Evolutionary conservation across 805 yeast species (phyloP).

Genomic region (Candida maesae): DNA sequence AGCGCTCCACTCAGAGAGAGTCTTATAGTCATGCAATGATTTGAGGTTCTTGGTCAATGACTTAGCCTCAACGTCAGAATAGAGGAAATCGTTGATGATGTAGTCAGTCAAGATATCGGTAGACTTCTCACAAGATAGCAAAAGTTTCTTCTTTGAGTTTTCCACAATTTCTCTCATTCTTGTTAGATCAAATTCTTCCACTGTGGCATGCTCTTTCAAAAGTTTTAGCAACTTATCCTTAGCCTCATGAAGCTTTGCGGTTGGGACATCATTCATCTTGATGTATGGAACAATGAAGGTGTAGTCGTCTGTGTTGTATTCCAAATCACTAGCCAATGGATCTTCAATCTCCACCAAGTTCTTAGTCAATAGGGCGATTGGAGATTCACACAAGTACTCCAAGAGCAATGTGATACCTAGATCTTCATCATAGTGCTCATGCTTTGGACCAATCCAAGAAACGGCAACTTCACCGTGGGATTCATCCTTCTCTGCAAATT

Average conservation of each 20-base stretch:
- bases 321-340: constrained; percentile 73
- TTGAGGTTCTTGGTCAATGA: constrained; percentile 54
- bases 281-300: constrained; percentile 53
- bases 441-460: constrained; percentile 80
- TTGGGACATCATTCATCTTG: constrained; percentile 70
- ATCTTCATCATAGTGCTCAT: constrained; percentile 45
- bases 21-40: constrained; percentile 51
- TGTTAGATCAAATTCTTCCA: constrained; percentile 52
- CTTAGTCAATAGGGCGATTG: constrained; percentile 71
- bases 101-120: constrained; percentile 58
- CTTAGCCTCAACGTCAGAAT: constrained; percentile 62
- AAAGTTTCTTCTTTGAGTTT: constrained; percentile 57
- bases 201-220: constrained; percentile 47
- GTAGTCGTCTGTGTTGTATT: constrained; percentile 72
- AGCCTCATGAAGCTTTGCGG: constrained; percentile 52
- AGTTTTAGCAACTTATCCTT: constrained; percentile 48
- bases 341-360: constrained; percentile 74
- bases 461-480: constrained; percentile 70
- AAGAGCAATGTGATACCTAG: constrained; percentile 71
- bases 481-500: constrained; percentile 89
- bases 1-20: constrained; percentile 54
- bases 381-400: constrained; percentile 69
- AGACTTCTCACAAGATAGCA: constrained; percentile 59
- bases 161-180: constrained; percentile 67
- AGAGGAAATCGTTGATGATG: constrained; percentile 75